Base-by-base conservation (phyloP, 345 rosid species). In the Crucihimalaya himalaica region DNA sequence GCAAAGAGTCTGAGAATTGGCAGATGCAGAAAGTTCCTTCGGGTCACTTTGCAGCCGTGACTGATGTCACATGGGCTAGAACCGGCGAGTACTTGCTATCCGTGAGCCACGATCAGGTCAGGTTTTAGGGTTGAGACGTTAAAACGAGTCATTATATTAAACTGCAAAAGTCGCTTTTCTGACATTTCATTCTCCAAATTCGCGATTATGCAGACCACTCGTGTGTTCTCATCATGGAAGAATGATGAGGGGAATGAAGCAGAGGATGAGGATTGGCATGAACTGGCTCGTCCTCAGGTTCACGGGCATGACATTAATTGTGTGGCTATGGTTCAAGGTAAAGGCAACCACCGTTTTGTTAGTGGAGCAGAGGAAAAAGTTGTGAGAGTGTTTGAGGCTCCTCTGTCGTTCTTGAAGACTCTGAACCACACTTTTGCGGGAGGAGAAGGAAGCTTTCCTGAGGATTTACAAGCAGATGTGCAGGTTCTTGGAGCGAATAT, bases 321-420 rank as follows among this genome's bases (percentile, higher is more conserved):
- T 79, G 90, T 83, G 63, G 78, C 86, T 74, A 83, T 90, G 71
- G 84, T 95, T 56, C 90, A 74, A 79, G 99, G 92, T 66, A 84
- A 85, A 78, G 96, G 96, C 37, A 92, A 90, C 83, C 89, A 88
- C 81, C 89, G 89, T 62, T 94, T 88, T 83, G 86, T 95, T n/a
- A 77, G 98, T 78, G 99, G 99, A 68, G 97, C 99, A 52, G 99
- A 92, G 65, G 96, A 95, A 86, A 95, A 92, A 85, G 99, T 95
- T 77, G 86, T 86, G 35, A 81, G 97, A 81, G 97, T 92, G 52
- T 95, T 95, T 74, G 98, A 92, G 85, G 97, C 99, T 55, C 86
- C 97, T 68, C 66, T 95, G 52, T 92, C 93, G 5, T 95, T 95
- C 70, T 71, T 90, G 78, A 90, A 86, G 83, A 92, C 97, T 55